These are phyloP conservation scores for Aquilaria agallochum DNA, from an alignment of 441 rosid genomes.

Conservation along the genomic window DNA sequence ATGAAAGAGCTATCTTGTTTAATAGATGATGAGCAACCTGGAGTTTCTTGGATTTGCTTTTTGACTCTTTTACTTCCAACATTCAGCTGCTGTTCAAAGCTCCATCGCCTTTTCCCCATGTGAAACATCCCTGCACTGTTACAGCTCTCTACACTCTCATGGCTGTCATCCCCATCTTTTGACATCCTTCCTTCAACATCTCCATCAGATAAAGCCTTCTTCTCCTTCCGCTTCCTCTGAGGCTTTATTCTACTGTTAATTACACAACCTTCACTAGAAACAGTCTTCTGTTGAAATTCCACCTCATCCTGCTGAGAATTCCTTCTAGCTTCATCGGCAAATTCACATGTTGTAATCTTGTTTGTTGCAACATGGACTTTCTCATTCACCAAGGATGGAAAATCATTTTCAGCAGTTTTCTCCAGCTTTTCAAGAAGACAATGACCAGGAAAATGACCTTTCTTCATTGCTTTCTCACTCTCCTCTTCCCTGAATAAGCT, in stretches of 20 bases:
- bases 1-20: constrained; percentile 81
- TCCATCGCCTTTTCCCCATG: constrained; percentile 43
- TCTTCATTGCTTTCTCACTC: constrained; percentile 17
- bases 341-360: constrained; percentile 24
- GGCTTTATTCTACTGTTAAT: constrained; percentile 22
- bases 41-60: constrained; percentile 37
- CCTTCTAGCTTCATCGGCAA: constrained; percentile 28
- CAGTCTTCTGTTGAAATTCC: constrained; percentile 20
- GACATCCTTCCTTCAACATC: constrained; percentile 30
- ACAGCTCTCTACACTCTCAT: constrained; percentile 90
- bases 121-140: constrained; percentile 46
- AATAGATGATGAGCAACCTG: constrained; percentile 40
- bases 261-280: constrained; percentile 22
- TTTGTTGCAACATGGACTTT: constrained; percentile 18
- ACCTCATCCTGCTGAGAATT: constrained; percentile 26
- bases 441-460: constrained; percentile 8
- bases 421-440: constrained; percentile 36
- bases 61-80: constrained; percentile 58
- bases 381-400: constrained; percentile 22
- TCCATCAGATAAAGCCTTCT: constrained; percentile 60
- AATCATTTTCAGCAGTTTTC: constrained; percentile 57
- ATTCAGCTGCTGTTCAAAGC: constrained; percentile 47
- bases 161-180: constrained; percentile 50
- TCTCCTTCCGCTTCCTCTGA: constrained; percentile 49
- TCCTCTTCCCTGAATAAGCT: constrained; percentile 23